Evolutionary conservation across 768 basidiomycete genomes (phyloP), one percentile per base, ranked within the genome.

Genomic region (Auricularia cornea): DNA sequence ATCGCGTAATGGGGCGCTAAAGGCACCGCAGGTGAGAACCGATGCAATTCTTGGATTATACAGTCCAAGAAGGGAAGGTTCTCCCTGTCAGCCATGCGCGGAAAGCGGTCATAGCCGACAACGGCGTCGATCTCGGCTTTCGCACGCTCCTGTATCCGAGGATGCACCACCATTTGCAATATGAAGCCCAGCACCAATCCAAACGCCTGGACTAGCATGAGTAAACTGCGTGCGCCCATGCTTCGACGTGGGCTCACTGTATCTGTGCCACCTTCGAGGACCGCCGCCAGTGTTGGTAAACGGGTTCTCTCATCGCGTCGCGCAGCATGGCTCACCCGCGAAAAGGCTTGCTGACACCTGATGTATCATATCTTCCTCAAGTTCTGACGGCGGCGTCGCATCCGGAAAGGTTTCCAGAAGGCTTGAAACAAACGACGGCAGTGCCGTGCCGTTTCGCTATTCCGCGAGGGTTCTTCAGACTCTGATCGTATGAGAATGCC

Each of bases 121-220:
- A 73, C 66, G 3, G 63, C 59, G n/a, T 74, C 66, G 30, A 77
- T 71, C 69, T 81, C 80, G 32, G 70, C 70, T 23, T 78, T 75
- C 16, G 75, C 75, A 32, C 67, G 66, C 8, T 65, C 60, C 63
- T 80, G 79, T 40, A 74, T 69, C 29, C 75, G 71, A 1, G 77
- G 76, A 62, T 79, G 65, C 20, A 70, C 70, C 1, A 75, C 75
- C 40, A 80, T 76, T 38, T 73, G 74, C 26, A 75, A 60, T 28
- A 77, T 40, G 59, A 76, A 76, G 40, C 70, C 59, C 20, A 59
- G 3, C 60, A 77, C 44, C 12, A 23, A 20, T 10, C 16, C 20
- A 23, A 48, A 18, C 44, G 44, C 20, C 44, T 48, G 35, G 35
- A 0, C 8, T 38, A 10, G 8, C 20, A 6, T 23, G 5, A 48